phyloP scores from a whole-genome alignment of 306 rosid genomes.

The Quercus aquifolioides region DNA sequence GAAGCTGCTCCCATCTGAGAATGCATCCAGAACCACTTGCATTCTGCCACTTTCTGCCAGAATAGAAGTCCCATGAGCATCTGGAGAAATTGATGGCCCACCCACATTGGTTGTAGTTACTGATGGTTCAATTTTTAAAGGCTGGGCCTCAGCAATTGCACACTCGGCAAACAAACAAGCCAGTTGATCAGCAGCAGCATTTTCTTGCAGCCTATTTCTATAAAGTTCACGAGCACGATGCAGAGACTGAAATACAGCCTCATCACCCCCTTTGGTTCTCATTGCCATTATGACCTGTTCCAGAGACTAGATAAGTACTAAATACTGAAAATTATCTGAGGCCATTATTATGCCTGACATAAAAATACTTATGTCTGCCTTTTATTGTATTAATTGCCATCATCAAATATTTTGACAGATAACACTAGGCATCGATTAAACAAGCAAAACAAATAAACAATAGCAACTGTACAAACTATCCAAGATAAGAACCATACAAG shows the following conservation, averaged over 20 bases:
- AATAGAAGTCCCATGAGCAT: constrained; percentile 60
- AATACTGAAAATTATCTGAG: neutral
- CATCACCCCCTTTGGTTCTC: constrained; percentile 83
- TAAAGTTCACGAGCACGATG: constrained; percentile 83
- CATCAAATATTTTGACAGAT: neutral
- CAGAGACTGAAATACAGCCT: constrained; percentile 73
- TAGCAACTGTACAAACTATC: neutral
- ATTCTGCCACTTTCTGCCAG: constrained; percentile 85
- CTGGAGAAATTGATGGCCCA: constrained; percentile 24
- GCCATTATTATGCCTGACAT: neutral
- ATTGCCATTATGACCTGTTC: constrained; percentile 71
- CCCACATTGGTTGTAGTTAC: constrained; percentile 9
- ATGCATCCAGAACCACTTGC: constrained; percentile 89
- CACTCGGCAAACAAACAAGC: constrained; percentile 97
- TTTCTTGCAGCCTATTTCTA: constrained; percentile 65
- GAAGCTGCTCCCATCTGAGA: constrained; percentile 93
- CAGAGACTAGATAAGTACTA: constrained; percentile 16
- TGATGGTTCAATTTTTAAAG: constrained; percentile 37
- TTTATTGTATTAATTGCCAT: neutral
- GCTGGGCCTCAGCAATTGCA: constrained; percentile 88
- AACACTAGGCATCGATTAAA: neutral
- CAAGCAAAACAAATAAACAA: neutral
- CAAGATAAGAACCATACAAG: neutral
- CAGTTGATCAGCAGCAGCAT: constrained; percentile 68
- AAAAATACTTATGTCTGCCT: neutral